Conservation (phyloP, 2,329 filamentous ascomycete genomes). For the Colletotrichum siamense region DNA sequence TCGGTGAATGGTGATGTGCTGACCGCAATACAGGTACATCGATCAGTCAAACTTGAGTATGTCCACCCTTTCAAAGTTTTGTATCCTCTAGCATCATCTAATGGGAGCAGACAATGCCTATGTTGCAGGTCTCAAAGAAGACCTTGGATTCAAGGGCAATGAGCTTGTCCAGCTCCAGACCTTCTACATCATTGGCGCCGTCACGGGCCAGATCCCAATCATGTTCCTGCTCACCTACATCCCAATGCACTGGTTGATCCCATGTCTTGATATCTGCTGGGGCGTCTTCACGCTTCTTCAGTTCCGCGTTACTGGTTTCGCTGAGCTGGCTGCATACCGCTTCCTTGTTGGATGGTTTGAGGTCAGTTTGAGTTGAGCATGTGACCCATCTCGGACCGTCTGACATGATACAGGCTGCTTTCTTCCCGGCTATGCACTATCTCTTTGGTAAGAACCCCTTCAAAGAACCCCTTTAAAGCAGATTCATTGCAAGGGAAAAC, state of each 20-base stretch:
- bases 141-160: slow-evolving; percentile 29
- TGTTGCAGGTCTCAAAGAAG: slow-evolving; percentile 30
- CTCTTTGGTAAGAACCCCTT: slow-evolving; percentile 38
- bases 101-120: slow-evolving; percentile 41
- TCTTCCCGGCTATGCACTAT: slow-evolving; percentile 37
- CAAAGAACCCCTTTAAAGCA: too few relatives aligned
- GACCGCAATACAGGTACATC: neutral
- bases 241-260: slow-evolving; percentile 30
- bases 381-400: neutral
- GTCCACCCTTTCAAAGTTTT: rapidly evolving
- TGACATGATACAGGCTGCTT: slow-evolving; percentile 30
- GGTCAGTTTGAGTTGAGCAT: neutral
- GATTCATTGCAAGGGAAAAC: slow-evolving; percentile 14
- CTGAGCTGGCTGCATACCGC: slow-evolving; percentile 26
- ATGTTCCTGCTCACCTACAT: slow-evolving; percentile 32
- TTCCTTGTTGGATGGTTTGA: slow-evolving; percentile 40
- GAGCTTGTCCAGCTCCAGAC: slow-evolving; percentile 31
- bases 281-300: slow-evolving; percentile 59
- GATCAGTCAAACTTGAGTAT: slow-evolving; percentile 34
- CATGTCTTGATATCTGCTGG: slow-evolving; percentile 53
- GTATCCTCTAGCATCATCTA: slow-evolving; percentile 33
- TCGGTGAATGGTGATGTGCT: neutral
- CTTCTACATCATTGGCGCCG: slow-evolving; percentile 28
- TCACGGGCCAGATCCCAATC: slow-evolving; percentile 32
- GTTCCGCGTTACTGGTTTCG: slow-evolving; percentile 25